Percentiles rank a stretch among this genome's conserved stretches.
phyloP scores from a whole-genome alignment of 306 rosid genomes.

The Cajanus cajan region DNA sequence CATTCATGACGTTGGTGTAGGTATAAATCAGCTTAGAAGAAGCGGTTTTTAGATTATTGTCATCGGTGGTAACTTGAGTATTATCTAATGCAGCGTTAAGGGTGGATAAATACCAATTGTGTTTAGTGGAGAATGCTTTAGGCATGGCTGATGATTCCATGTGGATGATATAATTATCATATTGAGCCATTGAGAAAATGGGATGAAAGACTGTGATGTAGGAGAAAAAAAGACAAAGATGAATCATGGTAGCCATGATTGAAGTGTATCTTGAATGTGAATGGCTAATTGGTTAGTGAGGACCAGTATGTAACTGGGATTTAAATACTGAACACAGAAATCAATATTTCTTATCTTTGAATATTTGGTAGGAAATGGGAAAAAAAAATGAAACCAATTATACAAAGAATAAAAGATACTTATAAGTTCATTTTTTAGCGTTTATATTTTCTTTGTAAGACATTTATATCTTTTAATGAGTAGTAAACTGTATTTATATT shows the following conservation, averaged over 20 bases:
- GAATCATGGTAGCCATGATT: slow-evolving; percentile 28
- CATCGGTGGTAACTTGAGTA: not conserved
- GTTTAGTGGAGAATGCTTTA: slow-evolving; percentile 46
- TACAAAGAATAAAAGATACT: too few species aligned
- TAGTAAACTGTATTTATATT: too few species aligned
- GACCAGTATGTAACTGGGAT: not conserved
- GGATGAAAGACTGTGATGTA: slow-evolving; percentile 8
- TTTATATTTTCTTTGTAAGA: too few species aligned
- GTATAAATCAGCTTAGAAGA: slow-evolving; percentile 46
- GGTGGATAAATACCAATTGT: slow-evolving; percentile 54
- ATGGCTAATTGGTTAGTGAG: not conserved
- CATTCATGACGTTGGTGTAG: slow-evolving; percentile 55
- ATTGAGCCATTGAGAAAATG: not conserved
- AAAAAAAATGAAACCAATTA: too few species aligned
- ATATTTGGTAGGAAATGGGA: too few species aligned
- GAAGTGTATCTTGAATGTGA: not conserved
- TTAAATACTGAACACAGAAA: not conserved
- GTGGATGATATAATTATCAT: slow-evolving; percentile 34
- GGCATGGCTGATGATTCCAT: slow-evolving; percentile 53
- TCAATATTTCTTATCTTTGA: too few species aligned
- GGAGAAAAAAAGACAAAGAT: not conserved
- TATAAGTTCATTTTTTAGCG: too few species aligned
- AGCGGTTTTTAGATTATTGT: not conserved
- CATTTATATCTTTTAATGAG: too few species aligned
- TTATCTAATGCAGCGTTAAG: slow-evolving; percentile 27